Evolutionary conservation across 352 stramenopile genomes (phyloP), one percentile per base, ranked within the genome.

Genomic region (Phytophthora sp.): DNA sequence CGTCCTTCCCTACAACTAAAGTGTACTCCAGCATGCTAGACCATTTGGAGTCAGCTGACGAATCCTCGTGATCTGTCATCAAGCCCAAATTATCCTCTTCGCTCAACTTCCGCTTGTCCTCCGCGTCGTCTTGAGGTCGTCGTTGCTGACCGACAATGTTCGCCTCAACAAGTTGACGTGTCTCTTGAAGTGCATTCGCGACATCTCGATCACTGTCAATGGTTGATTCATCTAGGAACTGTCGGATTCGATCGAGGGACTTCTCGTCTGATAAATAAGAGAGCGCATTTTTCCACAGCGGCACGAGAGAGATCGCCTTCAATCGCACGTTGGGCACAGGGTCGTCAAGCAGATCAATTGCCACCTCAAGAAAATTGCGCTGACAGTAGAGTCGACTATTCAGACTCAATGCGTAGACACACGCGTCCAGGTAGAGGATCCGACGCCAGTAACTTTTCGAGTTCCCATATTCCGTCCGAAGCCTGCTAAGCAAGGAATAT

Each of bases 21-120:
- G 86, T 93, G 60, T 94, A 94, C 57, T 94, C 86, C 4, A 94
- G 80, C 86, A 94, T 94, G 57, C 82, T 92, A 1, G 82, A 92
- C 86, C 86, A 94, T 23, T 91, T 92, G 15, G 84, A 88, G 41
- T 94, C 86, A 24, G 83, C 79, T 4, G 82, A 88, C 11, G 81
- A 89, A 60, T 93, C 84, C 57, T 94, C 86, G 24, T 94, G 86
- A 44, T 94, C 86, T 0, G 80, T 84, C 44, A 80, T 75, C 38
- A 94, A 56, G 0, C 79, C 73, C 7, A 84, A 53, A 27, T 66
- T 78, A 30, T 94, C 84, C 35, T 94, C 86, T 36, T 90, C 80
- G 8, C 62, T 62, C 6, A 87, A 66, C 20, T 82, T 76, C 11
- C 81, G 70, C 36, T 87, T 89, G 55, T 94, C 84, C 1, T 92